Evolutionary conservation across 768 basidiomycete genomes (phyloP), one percentile per base, ranked within the genome.

Genomic region (Suillus tomentosus): DNA sequence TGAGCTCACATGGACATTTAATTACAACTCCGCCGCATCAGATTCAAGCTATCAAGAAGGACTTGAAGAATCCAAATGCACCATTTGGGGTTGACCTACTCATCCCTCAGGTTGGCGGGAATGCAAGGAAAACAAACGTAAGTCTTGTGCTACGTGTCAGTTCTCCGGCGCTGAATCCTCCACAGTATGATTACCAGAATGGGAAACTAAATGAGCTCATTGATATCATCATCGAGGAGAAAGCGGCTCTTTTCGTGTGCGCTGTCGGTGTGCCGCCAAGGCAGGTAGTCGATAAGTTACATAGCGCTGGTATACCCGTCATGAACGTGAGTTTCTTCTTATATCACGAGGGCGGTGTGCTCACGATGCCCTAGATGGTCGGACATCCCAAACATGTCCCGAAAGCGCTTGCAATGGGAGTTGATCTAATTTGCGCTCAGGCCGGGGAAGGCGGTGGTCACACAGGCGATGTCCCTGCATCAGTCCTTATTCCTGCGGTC

Each of bases 11-110:
- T 73, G 67, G 48, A 71, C 61, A 64, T 66, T 27, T 61, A 24
- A 68, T 55, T 67, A 67, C 34, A 22, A 11, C 24, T 13, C 24
- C 13, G 22, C 14, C 13, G 17, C 10, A 5, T 17, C 27, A 93
- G 91, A 93, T 93, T 58, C 84, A 81, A 66, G 83, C 82, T 1
- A 77, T 95, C 58, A 96, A 96, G 78, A 81, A 82, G 42, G 83
- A 85, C 71, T 77, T 98, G 34, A 82, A 85, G 66, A 82, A 94
- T 78, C 86, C 87, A 74, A 88, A 87, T 56, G 86, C 84, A 43
- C 92, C 95, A 2, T 98, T 95, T 68, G 95, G 95, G 62, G 94
- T 98, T 54, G 95, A 98, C 73, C 80, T 98, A 58, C 84, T 96
- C 48, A 80, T 97, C 40, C 95, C 95, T 13, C 89, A 92, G 70